Conservation (phyloP, 345 rosid species). For the Melastoma malabathricum region DNA sequence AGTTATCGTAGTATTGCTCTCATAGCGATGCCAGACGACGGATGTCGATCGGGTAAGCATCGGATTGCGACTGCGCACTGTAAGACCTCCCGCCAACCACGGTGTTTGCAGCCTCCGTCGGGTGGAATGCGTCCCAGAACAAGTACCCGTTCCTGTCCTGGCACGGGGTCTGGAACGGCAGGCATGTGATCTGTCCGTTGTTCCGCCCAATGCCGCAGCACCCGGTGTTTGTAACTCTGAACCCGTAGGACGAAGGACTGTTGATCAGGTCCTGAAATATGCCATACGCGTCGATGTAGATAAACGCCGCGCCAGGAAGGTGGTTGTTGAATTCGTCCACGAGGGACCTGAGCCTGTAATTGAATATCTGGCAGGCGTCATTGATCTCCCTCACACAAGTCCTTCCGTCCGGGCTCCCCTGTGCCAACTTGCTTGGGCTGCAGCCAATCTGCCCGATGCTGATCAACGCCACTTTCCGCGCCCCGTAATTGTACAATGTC, state of each 20-base stretch:
- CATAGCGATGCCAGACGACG: constrained; percentile 9
- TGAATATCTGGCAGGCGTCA: constrained; percentile 36
- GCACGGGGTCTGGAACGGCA: constrained; percentile 18
- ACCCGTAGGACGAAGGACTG: background rate
- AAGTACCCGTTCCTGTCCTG: constrained; percentile 5
- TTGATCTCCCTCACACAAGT: constrained; percentile 54
- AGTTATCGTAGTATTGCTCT: background rate
- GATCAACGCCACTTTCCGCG: constrained; percentile 63
- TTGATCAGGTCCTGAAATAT: background rate
- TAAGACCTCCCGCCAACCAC: constrained; percentile 13
- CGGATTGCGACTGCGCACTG: constrained; percentile 7
- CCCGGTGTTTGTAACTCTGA: too few species aligned
- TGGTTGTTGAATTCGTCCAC: constrained; percentile 36
- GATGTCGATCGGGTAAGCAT: constrained; percentile 18
- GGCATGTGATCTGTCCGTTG: constrained; percentile 9
- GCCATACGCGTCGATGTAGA: constrained; percentile 12
- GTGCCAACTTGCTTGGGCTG: constrained; percentile 68
- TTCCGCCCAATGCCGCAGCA: too few species aligned
- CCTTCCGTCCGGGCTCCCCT: constrained; percentile 44
- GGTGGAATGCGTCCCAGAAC: constrained; percentile 41
- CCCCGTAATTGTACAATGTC: constrained; percentile 59
- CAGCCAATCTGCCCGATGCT: constrained; percentile 85
- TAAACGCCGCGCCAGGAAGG: constrained; percentile 33
- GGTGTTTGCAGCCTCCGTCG: constrained; percentile 19
- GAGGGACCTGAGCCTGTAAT: constrained; percentile 30